phyloP scores from a whole-genome alignment of 768 basidiomycete genomes.

The Tylopilus subfusipes region DNA sequence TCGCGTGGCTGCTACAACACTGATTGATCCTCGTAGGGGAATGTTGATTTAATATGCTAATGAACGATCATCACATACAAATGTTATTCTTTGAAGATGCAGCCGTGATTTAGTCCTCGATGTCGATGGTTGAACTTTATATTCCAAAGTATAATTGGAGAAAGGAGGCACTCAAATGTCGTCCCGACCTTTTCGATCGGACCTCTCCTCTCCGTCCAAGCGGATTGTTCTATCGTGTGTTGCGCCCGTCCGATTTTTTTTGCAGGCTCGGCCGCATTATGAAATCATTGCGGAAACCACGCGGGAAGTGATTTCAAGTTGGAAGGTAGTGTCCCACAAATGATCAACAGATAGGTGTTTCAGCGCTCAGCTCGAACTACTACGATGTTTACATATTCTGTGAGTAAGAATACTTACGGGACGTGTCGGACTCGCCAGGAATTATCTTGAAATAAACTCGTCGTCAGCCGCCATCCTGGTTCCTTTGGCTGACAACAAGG shows the following conservation, averaged over 20 bases:
- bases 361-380: not conserved
- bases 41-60: slow-evolving; percentile 41
- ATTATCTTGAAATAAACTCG: not conserved
- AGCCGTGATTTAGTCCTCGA: not conserved
- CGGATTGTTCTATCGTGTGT: not conserved
- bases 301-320: too few species aligned
- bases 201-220: not conserved
- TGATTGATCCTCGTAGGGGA: slow-evolving; percentile 36
- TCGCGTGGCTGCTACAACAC: not conserved
- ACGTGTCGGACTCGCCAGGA: not conserved
- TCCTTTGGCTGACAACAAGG: slow-evolving; percentile 13
- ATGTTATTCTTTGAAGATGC: not conserved
- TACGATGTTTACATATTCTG: not conserved
- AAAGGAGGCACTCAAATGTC: not conserved
- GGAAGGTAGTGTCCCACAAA: not conserved
- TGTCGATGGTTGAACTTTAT: not conserved
- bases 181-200: not conserved
- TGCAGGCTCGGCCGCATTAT: not conserved
- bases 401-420: not conserved
- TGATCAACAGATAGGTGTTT: not conserved
- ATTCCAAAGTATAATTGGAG: not conserved
- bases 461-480: slow-evolving; percentile 21
- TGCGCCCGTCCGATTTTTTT: not conserved
- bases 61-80: not conserved
- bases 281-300: not conserved